Evolutionary conservation across 2,329 filamentous ascomycete genomes (phyloP).

Genomic region (Calonectria crousiana): DNA sequence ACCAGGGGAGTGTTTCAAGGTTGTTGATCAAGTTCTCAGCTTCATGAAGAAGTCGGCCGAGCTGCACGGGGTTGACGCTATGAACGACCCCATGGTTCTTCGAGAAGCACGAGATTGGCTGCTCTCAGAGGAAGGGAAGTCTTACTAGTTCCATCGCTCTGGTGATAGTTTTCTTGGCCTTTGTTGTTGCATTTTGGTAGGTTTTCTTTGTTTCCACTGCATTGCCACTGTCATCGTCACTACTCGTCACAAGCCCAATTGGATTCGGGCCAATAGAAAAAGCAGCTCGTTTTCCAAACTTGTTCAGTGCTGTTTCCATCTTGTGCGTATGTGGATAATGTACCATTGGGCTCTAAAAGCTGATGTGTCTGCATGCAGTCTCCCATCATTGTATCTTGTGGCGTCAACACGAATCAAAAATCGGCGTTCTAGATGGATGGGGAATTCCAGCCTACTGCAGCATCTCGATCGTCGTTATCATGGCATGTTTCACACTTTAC

Average conservation of each 20-base stretch:
- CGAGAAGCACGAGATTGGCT: neutral
- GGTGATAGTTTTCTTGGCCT: neutral
- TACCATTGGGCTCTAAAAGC: too few species aligned
- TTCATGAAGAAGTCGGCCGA: neutral
- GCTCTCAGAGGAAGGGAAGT: neutral
- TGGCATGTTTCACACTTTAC: too few species aligned
- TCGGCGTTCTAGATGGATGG: neutral
- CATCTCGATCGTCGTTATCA: neutral
- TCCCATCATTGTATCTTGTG: too few species aligned
- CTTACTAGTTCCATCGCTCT: neutral
- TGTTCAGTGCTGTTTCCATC: neutral
- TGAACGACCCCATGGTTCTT: neutral
- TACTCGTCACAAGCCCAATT: neutral
- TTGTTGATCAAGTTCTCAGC: neutral
- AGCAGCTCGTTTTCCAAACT: neutral
- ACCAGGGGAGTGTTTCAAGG: neutral
- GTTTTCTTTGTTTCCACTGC: neutral
- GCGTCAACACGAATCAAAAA: too few species aligned
- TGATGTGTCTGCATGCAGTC: too few species aligned
- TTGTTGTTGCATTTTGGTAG: neutral
- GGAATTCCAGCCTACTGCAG: neutral
- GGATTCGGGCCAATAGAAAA: neutral
- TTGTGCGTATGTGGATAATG: neutral
- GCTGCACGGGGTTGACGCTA: neutral
- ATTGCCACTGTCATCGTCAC: too few species aligned